Percentiles rank a stretch among this genome's conserved stretches.
Conservation (phyloP, 2,329 filamentous ascomycete species). For the Diplodia corticola region DNA sequence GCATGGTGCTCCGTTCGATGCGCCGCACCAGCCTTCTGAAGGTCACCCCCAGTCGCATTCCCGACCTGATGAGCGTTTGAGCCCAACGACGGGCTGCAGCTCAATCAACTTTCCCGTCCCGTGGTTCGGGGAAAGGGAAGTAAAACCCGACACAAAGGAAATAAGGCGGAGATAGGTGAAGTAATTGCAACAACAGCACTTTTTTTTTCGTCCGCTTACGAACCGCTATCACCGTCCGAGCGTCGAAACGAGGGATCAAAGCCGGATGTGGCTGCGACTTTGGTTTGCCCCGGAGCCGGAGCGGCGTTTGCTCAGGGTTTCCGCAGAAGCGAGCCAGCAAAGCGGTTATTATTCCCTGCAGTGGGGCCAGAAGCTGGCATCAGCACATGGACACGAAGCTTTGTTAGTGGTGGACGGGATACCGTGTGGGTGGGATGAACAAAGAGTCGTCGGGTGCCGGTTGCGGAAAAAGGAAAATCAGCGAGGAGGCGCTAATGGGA, state of each 20-base stretch:
- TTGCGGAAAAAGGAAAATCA: background rate
- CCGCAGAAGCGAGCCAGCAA: no score
- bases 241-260: no score
- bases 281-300: no score
- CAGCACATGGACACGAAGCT: no score
- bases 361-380: no score
- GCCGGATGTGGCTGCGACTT: no score
- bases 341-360: no score
- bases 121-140: background rate
- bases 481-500: background rate
- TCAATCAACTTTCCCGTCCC: background rate
- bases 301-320: no score
- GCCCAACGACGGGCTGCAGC: background rate
- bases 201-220: background rate
- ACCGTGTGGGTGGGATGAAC: background rate
- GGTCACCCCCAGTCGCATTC: background rate
- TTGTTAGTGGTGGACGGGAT: no score
- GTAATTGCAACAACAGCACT: background rate
- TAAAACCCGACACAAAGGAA: background rate
- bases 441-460: background rate
- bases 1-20: background rate
- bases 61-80: background rate
- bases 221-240: background rate
- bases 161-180: background rate
- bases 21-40: background rate